Evolutionary conservation across 2,329 filamentous ascomycete genomes (phyloP).

Genomic region (Pseudocercospora ulei): DNA sequence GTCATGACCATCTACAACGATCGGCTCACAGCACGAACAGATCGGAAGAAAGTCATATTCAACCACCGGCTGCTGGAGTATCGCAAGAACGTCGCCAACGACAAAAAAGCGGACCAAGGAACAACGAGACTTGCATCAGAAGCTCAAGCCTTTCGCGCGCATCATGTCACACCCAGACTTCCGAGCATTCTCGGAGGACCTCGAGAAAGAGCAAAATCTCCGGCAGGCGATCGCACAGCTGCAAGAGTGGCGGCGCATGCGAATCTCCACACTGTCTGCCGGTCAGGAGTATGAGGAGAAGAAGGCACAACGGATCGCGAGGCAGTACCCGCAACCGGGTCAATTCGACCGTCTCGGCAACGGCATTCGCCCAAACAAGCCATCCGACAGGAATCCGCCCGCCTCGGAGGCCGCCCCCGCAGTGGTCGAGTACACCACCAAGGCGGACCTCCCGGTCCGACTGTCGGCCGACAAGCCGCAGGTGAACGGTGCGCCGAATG

Average conservation of each 20-base stretch:
- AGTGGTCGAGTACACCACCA: constrained; percentile 31
- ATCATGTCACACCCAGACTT: constrained; percentile 96
- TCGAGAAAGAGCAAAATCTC: constrained; percentile 84
- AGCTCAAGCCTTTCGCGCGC: constrained; percentile 87
- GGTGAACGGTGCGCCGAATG: constrained; percentile 29
- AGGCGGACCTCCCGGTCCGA: constrained; percentile 29
- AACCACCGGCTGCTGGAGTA: constrained; percentile 92
- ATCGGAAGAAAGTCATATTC: constrained; percentile 93
- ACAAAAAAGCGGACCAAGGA: constrained; percentile 96
- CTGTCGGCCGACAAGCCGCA: constrained; percentile 19
- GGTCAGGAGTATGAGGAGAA: constrained; percentile 91
- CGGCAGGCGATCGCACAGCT: constrained; percentile 81
- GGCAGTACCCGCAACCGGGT: constrained; percentile 37
- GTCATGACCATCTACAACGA: constrained; percentile 98
- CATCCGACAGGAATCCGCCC: constrained; percentile 18
- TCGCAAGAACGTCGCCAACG: constrained; percentile 73
- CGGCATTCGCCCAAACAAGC: constrained; percentile 24
- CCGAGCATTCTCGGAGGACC: constrained; percentile 69
- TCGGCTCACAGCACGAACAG: constrained; percentile 76
- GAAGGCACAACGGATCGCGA: constrained; percentile 64
- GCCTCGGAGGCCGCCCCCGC: constrained; percentile 27
- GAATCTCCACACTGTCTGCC: constrained; percentile 71
- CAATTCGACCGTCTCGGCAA: constrained; percentile 30
- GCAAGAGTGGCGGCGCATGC: constrained; percentile 82
- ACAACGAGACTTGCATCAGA: constrained; percentile 80